Evolutionary conservation across 768 basidiomycete genomes (phyloP).

Genomic region (Xerocomellus intermedius): DNA sequence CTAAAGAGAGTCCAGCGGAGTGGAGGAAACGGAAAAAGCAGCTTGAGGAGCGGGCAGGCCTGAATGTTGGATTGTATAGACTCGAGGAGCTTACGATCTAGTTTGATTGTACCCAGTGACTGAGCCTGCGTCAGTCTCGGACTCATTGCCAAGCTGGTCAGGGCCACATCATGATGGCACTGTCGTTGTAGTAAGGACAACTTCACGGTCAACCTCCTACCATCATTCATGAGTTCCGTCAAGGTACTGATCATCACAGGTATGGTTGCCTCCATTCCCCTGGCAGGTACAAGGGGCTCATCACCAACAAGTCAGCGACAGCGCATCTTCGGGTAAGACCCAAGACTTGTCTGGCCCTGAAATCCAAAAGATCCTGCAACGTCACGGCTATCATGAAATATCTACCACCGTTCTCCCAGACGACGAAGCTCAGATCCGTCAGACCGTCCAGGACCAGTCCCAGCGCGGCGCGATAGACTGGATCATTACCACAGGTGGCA

Average conservation of each 20-base stretch:
- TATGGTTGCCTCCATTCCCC: background rate
- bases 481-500: constrained; percentile 85
- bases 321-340: constrained; percentile 46
- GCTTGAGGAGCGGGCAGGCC: constrained; percentile 49
- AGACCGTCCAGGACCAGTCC: constrained; percentile 46
- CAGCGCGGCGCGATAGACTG: constrained; percentile 54
- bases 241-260: constrained; percentile 30
- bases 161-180: too few species aligned
- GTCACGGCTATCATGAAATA: constrained; percentile 37
- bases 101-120: too few species aligned
- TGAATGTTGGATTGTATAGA: constrained; percentile 65
- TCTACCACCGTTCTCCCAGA: constrained; percentile 61
- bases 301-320: constrained; percentile 58
- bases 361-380: constrained; percentile 49
- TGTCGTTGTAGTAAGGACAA: too few species aligned
- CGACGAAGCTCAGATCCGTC: constrained; percentile 51
- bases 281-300: background rate
- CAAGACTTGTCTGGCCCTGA: constrained; percentile 67
- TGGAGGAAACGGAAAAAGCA: constrained; percentile 54
- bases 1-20: constrained; percentile 38
- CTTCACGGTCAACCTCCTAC: background rate
- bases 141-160: too few species aligned
- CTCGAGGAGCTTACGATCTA: constrained; percentile 68
- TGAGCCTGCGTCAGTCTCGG: background rate
- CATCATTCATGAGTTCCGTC: constrained; percentile 20